Percentiles rank a stretch among this genome's conserved stretches.
phyloP scores from a whole-genome alignment of 2,329 filamentous ascomycete genomes.

The Calycina herbarum region DNA sequence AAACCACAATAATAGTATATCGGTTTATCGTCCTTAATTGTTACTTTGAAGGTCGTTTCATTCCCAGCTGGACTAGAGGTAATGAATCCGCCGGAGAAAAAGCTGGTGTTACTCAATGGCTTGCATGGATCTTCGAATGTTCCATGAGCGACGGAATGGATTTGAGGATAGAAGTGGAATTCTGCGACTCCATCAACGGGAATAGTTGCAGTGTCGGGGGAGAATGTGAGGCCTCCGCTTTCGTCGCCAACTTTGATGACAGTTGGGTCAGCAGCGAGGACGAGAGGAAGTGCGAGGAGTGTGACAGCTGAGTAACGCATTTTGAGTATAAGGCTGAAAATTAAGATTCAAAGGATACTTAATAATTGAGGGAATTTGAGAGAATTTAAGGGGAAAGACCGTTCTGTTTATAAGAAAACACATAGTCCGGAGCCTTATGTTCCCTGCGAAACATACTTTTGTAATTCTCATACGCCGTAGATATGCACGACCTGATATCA shows the following conservation, averaged over 20 bases:
- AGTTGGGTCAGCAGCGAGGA: conserved; percentile 22
- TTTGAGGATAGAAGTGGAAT: conserved; percentile 54
- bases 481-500: conserved; percentile 4
- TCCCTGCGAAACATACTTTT: not conserved
- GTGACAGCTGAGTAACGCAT: conserved; percentile 15
- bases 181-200: conserved; percentile 51
- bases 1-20: conserved; percentile 47
- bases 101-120: conserved; percentile 34
- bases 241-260: conserved; percentile 35
- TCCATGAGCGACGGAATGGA: conserved; percentile 50
- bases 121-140: conserved; percentile 38
- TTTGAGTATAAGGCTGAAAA: not conserved
- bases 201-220: conserved; percentile 51
- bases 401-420: conserved; percentile 2
- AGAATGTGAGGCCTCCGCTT: conserved; percentile 44
- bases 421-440: not conserved
- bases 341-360: not conserved
- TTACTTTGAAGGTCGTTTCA: conserved; percentile 43
- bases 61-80: conserved; percentile 26
- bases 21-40: conserved; percentile 42
- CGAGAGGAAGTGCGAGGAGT: conserved; percentile 9
- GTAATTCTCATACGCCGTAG: not conserved
- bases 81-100: conserved; percentile 30
- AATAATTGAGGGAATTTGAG: conserved; percentile 3
- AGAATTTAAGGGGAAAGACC: not conserved